Evolutionary conservation across 2,329 filamentous ascomycete genomes (phyloP), one percentile per base, ranked within the genome.

Genomic region (Madurella fahalii): DNA sequence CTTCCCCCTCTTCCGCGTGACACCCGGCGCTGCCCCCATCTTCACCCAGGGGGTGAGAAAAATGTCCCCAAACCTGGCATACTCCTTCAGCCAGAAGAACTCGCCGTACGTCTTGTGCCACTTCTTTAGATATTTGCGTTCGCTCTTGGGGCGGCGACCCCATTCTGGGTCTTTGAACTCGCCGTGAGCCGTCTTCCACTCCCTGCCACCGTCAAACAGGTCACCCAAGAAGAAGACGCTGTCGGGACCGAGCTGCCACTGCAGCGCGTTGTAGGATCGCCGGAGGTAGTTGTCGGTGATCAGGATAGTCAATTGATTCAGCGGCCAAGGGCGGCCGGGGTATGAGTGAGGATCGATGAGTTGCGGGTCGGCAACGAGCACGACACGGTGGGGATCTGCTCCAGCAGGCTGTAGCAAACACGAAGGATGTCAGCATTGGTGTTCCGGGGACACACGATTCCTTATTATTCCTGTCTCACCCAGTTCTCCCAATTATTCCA

Each of bases 291-390:
- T 88, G 71, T 99, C 94, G 53, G 92, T 95, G 63, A 96, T 72
- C 25, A 72, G 67, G 39, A 79, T 68, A 4, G 80, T 83, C 39
- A 84, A 60, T 11, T 78, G 69, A 57, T 75, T 79, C 16, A 85
- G 66, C 25, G 79, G 77, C 78, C 81, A 83, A 8, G 81, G 81
- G 20, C 92, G 85, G 63, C 87, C 90, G 2, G 91, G 90, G 66
- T 96, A 96, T n/a, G 91, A 95, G 70, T 96, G 90, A 52, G 91
- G 89, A 71, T 96, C 92, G 66, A 94, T 90, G 55, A 96, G 80
- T 69, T 96, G 92, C 42, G 92, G 92, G 67, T 96, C 92, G 57
- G 92, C 90, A 61, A 96, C 79, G 68, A 96, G 85, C 63, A 90
- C 78, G 62, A 95, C 79, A 67, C 86, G 89, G 69, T 97, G 92